Conservation (phyloP, 805 yeast genomes). For the Wickerhamiella azymoides region DNA sequence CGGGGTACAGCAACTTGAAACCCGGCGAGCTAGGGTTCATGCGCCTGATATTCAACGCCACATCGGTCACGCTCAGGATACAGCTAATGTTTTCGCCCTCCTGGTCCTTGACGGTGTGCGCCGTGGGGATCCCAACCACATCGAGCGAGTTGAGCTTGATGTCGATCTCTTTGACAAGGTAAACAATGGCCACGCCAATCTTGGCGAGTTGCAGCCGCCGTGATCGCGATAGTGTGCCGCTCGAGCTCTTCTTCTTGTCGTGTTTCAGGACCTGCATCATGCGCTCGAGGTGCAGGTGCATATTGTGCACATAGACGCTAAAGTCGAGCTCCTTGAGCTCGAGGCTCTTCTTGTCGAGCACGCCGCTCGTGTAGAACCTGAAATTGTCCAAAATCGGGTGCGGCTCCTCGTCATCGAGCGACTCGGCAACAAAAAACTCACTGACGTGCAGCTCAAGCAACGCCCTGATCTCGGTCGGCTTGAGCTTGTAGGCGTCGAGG, state of each 20-base stretch:
- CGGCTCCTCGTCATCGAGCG: constrained; percentile 21
- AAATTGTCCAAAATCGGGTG: constrained; percentile 23
- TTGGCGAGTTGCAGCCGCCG: constrained; percentile 17
- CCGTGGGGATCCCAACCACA: constrained; percentile 21
- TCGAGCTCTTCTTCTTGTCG: not conserved
- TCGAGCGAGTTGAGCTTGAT: constrained; percentile 24
- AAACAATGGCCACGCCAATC: constrained; percentile 20
- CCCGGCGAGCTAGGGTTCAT: constrained; percentile 29
- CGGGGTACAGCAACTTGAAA: constrained; percentile 25
- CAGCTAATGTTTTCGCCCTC: constrained; percentile 13
- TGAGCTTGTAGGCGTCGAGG: constrained; percentile 21
- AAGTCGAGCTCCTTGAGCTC: constrained; percentile 24
- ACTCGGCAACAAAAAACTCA: constrained; percentile 23
- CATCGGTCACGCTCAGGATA: constrained; percentile 24
- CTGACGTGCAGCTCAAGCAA: constrained; percentile 17
- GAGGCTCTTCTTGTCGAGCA: constrained; percentile 21
- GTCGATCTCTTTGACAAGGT: constrained; percentile 27
- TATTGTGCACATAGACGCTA: constrained; percentile 21
- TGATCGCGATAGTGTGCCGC: constrained; percentile 1
- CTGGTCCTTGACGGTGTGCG: constrained; percentile 6
- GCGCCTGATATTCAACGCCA: constrained; percentile 26
- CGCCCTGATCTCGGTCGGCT: constrained; percentile 22
- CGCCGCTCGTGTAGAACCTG: constrained; percentile 22
- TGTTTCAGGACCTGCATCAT: constrained; percentile 12
- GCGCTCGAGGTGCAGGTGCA: constrained; percentile 17